Base-by-base conservation (phyloP, 768 basidiomycete species). In the Podaxis mareebaensis region DNA sequence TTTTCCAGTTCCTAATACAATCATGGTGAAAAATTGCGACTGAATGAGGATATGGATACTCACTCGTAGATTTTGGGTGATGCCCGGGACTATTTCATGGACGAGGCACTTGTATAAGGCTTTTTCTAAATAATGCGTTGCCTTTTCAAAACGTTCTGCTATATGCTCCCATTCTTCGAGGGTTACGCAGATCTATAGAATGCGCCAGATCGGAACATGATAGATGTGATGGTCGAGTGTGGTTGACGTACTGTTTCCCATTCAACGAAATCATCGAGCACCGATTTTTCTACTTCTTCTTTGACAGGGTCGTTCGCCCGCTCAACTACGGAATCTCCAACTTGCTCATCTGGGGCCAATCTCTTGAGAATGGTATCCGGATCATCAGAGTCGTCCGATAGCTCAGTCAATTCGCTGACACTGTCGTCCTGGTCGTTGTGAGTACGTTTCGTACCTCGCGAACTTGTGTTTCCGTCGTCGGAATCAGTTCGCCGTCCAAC, bases 131-230 rank as follows among this genome's bases (percentile, higher is more conserved):
- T 90, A 89, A 73, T 96, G 87, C 2, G 86, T 86, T 1, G 90
- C 89, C 28, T 85, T 86, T 65, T 85, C 85, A 70, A 95, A 96
- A 44, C 79, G 87, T 39, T 90, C 85, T 12, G 88, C 84, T 51
- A 95, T 84, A 54, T 83, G 82, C 66, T 94, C 89, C 95, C 95
- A 98, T 66, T 98, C 94, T 12, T 83, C 78, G 2, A 94, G 80
- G 15, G 90, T 91, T 5, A 89, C 85, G 69, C 93, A 95, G 66
- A 96, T 86, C 94, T 96, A 65, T 22, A 52, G 40, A 11, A 17
- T 17, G 22, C 17, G 30, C 46, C 59, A 28, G 36, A 64, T 42
- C 57, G 57, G 15, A 10, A 24, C 11, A 24, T 33, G 33, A 33
- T 10, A 33, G 33, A 51, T 15, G 22, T 4, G 22, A 51, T 15